Evolutionary conservation across 805 yeast species (phyloP), one percentile per base, ranked within the genome.

Genomic region (Saturnispora hagleri): DNA sequence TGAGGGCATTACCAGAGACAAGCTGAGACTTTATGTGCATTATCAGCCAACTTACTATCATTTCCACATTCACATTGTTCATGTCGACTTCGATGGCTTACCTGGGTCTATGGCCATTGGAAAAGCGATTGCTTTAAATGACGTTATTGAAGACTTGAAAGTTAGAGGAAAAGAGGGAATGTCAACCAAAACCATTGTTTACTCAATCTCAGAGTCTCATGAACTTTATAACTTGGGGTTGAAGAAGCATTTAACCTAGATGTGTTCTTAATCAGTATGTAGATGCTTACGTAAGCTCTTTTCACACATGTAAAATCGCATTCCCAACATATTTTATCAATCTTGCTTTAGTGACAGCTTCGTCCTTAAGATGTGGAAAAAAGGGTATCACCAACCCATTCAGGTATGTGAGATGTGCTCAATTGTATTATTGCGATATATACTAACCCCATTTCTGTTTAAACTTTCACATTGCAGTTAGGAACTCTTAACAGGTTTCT

Each of bases 11-110:
- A 65, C 58, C 2, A 59, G 69, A 0, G 84, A 84, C 62, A 77
- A 82, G 58, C 64, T 93, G 58, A 76, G 95, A 53, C 64, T 89
- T 1, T 93, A 86, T 62, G 76, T 93, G 47, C 99, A 93, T 70
- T 86, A 93, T 66, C 98, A 90, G 58, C 99, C 99, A 0, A 86
- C 96, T 0, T 93, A 91, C 66, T 93, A 93, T 63, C 98, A 93
- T 62, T 84, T 93, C 72, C 99, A 93, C 64, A 76, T 93, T 17
- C 99, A 93, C 65, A 83, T 88, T 17, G 96, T 89, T 18, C 84
- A 86, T 60, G 73, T 86, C 5, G 73, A 68, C 18, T 86, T 86
- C 58, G 80, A 79, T 1, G 87, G 93, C 1, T 60, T 84, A 51
- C 81, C 89, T 45, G 75, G 76, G 57, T 80, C 95, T 46, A 75